Conservation (phyloP, 768 basidiomycete genomes). For the Leccinum obscurum region DNA sequence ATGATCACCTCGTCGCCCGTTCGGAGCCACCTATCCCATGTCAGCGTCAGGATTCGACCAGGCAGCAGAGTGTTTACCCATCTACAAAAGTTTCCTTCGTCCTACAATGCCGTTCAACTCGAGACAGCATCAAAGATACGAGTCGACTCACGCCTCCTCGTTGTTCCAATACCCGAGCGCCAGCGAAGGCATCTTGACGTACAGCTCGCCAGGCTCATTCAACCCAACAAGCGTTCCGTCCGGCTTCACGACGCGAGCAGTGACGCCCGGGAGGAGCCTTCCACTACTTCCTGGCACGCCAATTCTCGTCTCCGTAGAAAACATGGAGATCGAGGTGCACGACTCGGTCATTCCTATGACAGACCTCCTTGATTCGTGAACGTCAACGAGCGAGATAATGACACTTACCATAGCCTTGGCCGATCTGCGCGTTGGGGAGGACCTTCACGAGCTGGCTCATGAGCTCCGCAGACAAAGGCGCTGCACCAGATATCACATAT, state of each 20-base stretch:
- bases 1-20: constrained; percentile 69
- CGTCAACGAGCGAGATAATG: not conserved
- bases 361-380: not conserved
- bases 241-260: constrained; percentile 52
- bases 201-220: constrained; percentile 62
- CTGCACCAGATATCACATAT: constrained; percentile 58
- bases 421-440: constrained; percentile 60
- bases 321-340: constrained; percentile 51
- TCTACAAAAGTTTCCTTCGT: constrained; percentile 69
- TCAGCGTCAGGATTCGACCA: not conserved
- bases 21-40: constrained; percentile 54
- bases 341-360: constrained; percentile 66
- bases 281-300: constrained; percentile 55
- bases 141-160: constrained; percentile 53
- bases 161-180: constrained; percentile 54
- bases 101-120: constrained; percentile 32
- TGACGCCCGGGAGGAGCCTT: constrained; percentile 51
- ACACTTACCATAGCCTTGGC: constrained; percentile 59
- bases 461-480: constrained; percentile 61
- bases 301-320: constrained; percentile 45
- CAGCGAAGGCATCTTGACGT: constrained; percentile 43
- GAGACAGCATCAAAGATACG: not conserved
- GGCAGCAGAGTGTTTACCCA: constrained; percentile 43
- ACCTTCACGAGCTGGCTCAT: constrained; percentile 44
- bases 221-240: constrained; percentile 58